Conservation (phyloP, 2,329 filamentous ascomycete species). For the Metarhizium humberi region DNA sequence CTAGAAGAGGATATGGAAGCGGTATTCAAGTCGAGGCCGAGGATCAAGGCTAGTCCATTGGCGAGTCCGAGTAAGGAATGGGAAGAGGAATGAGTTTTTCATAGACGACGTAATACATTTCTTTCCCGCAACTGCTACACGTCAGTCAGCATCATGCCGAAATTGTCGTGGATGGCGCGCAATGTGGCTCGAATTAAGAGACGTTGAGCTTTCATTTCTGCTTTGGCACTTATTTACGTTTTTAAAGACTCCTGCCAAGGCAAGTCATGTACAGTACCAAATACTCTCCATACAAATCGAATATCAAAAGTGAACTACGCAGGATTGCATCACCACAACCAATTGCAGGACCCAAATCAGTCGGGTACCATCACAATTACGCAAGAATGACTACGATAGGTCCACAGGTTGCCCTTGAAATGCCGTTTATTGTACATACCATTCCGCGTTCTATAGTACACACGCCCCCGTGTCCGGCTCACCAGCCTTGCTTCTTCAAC, state of each 20-base stretch:
- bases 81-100: slow-evolving; percentile 7
- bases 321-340: too few relatives aligned
- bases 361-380: too few relatives aligned
- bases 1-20: slow-evolving; percentile 66
- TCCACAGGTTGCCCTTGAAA: not conserved
- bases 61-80: slow-evolving; percentile 35
- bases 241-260: too few relatives aligned
- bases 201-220: too few relatives aligned
- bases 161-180: too few relatives aligned
- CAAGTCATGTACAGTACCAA: too few relatives aligned
- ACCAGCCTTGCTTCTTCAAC: slow-evolving; percentile 75
- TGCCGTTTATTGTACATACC: not conserved
- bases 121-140: not conserved
- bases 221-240: too few relatives aligned
- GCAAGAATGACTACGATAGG: not conserved
- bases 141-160: too few relatives aligned
- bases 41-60: slow-evolving; percentile 66
- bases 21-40: slow-evolving; percentile 77
- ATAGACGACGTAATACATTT: not conserved
- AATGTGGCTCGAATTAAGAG: too few relatives aligned
- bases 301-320: too few relatives aligned
- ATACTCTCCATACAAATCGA: too few relatives aligned
- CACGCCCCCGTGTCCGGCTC: slow-evolving; percentile 5
- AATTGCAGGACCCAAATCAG: too few relatives aligned
- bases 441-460: not conserved